Base-by-base conservation (phyloP, 176 grass and related monocot species). In the Zizania latifolia region DNA sequence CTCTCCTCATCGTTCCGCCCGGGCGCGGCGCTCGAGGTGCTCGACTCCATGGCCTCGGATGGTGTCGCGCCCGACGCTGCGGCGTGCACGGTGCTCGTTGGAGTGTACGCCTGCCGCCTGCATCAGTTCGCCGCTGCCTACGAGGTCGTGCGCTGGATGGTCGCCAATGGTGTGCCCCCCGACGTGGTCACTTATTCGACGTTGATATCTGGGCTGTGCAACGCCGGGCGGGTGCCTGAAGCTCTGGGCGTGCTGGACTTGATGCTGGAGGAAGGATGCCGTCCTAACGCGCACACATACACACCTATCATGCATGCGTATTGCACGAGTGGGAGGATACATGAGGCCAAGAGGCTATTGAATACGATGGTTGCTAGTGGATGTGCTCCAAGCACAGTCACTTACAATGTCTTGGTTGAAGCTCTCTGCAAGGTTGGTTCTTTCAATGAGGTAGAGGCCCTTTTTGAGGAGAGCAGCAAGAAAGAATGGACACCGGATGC, bases 101-200 rank as follows among this genome's bases (percentile, higher is more conserved):
- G 89, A 60, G 82, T 91, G 66, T 97, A 93, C 67, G 64, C 88
- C 77, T 91, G 90, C 75, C 77, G 61, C 62, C 29, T 91, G 23
- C 65, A 22, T 35, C 71, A 30, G 57, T 97, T 93, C 23, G 80
- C 91, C 4, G 58, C 65, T 8, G 90, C 93, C 21, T 93, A 97
- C 62, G 74, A 91, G 45, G 86, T 97, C 38, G 13, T 97, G 35
- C n/a, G 17, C 11, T 80, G 85, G 85, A 97, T 93, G 93, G 10
- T 37, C 36, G 74, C 41, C 10, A 82, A 74, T 2, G 88, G 85
- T 5, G 74, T 84, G 76, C 6, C 78, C 6, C 93, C 74, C 0
- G 93, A 97, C 36, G 90, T 89, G 17, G 85, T 97, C 51, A 97
- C 93, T 9, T 97, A 97, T 77, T 97, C 90, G 0, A 89, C 90